These are phyloP conservation scores for Xylaria sp. DNA, from an alignment of 2,329 filamentous ascomycete genomes.

Conservation along the genomic window DNA sequence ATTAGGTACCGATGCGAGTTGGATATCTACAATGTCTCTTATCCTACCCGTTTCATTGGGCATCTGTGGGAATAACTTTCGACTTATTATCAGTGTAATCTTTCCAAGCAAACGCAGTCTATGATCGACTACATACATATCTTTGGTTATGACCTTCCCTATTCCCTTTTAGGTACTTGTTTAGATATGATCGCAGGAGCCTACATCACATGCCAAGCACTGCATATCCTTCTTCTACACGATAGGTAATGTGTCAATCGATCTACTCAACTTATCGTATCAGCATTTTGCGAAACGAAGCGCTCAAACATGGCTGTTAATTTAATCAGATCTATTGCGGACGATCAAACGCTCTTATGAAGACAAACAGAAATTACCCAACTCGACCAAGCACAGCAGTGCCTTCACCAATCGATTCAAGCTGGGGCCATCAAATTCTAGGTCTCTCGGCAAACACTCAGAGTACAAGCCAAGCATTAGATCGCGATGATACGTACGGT, in stretches of 20 bases:
- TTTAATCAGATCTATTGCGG: background rate
- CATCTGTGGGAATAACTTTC: constrained; percentile 5
- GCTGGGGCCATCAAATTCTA: constrained; percentile 2
- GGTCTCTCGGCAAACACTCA: background rate
- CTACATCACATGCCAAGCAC: background rate
- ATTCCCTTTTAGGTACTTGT: background rate
- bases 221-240: constrained; percentile 9
- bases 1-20: constrained; percentile 7
- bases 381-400: background rate
- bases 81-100: constrained; percentile 6
- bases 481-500: background rate
- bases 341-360: background rate
- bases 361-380: background rate
- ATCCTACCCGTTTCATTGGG: constrained; percentile 3
- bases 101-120: background rate
- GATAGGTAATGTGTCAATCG: background rate
- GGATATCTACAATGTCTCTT: constrained; percentile 12
- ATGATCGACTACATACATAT: background rate
- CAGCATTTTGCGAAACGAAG: constrained; percentile 10
- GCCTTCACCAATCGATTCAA: background rate
- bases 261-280: background rate
- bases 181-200: background rate
- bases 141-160: constrained; percentile 1
- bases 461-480: constrained; percentile 10
- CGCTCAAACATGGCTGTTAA: background rate